A percentile compares a stretch with the other conserved stretches of the same genome.
Conservation (phyloP, 2,329 filamentous ascomycete species). For the Aspergillus felis region DNA sequence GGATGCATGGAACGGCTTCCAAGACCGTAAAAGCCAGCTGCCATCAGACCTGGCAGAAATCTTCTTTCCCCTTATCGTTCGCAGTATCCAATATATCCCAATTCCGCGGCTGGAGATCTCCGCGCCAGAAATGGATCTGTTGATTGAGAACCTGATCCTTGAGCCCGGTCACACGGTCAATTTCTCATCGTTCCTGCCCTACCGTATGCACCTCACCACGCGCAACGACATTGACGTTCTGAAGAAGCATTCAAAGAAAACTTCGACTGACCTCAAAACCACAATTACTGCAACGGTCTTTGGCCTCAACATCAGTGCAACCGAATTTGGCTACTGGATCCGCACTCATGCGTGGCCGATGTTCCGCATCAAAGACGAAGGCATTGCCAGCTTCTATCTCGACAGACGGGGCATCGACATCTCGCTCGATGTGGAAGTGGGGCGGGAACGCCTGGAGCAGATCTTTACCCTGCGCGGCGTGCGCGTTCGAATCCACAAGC, state of each 20-base stretch:
- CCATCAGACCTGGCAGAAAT: slow-evolving; percentile 72
- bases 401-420: slow-evolving; percentile 87
- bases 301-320: slow-evolving; percentile 76
- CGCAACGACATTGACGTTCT: slow-evolving; percentile 83
- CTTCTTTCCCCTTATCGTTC: slow-evolving; percentile 73
- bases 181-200: slow-evolving; percentile 82
- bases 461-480: slow-evolving; percentile 75
- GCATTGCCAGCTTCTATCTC: slow-evolving; percentile 78
- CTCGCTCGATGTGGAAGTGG: slow-evolving; percentile 77
- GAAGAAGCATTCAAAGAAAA: slow-evolving; percentile 67
- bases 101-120: slow-evolving; percentile 88
- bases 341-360: slow-evolving; percentile 68
- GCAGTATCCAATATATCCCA: slow-evolving; percentile 78
- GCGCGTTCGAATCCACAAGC: slow-evolving; percentile 77
- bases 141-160: slow-evolving; percentile 86
- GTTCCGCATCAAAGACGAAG: slow-evolving; percentile 72
- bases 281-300: slow-evolving; percentile 73
- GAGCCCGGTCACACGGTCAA: slow-evolving; percentile 84
- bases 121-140: slow-evolving; percentile 74
- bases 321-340: slow-evolving; percentile 88
- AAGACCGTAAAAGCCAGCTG: slow-evolving; percentile 65
- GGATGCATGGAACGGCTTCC: slow-evolving; percentile 64
- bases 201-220: slow-evolving; percentile 73
- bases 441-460: slow-evolving; percentile 71
- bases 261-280: slow-evolving; percentile 64